Evolutionary conservation across 352 stramenopile species (phyloP), one percentile per base, ranked within the genome.

Genomic region (Pythium grandisporangium): DNA sequence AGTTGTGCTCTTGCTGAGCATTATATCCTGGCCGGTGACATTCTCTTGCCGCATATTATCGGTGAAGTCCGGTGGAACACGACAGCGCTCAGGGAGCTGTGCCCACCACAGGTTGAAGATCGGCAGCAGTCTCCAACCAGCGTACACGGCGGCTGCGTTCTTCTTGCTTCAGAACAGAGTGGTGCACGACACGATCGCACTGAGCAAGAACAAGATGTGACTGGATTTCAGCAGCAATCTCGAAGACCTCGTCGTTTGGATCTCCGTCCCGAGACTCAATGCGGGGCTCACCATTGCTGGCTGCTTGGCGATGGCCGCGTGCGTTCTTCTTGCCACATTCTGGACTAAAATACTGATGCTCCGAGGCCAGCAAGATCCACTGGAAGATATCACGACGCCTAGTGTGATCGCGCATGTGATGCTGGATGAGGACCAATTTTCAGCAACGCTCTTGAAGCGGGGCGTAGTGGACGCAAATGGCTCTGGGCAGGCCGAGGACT

Each of bases 81-180:
- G n/a, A n/a, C n/a, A n/a, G n/a, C n/a, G n/a, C n/a, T n/a, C n/a
- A n/a, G n/a, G n/a, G n/a, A 41, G 17, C 11, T 16, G 1, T 48
- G 42, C 32, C 16, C 30, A 3, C 5, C 30, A 0, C 7, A 42
- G 7, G 10, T 40, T 1, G 50, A 53, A 29, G n/a, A 23, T 10
- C 30, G 32, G 11, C 13, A 37, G 3, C 26, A 32, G 25, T 11
- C 20, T 51, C 20, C 44, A 51, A 29, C 10, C 27, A 2, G 25
- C 44, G 1, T 51, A 51, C 35, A 51, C 37, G 12, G 44, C 44
- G 11, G 44, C 26, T 5, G 34, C 27, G 4, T 45, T 45, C 19
- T 45, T 45, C 25, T 19, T 45, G n/a, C 27, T 36, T 3, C 39
- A 45, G 24, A 45, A 45, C 25, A 26, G 24, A 4, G 25, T 45